phyloP scores from a whole-genome alignment of 371 early-diverging fungal genomes.

The Lichtheimia ramosa region DNA sequence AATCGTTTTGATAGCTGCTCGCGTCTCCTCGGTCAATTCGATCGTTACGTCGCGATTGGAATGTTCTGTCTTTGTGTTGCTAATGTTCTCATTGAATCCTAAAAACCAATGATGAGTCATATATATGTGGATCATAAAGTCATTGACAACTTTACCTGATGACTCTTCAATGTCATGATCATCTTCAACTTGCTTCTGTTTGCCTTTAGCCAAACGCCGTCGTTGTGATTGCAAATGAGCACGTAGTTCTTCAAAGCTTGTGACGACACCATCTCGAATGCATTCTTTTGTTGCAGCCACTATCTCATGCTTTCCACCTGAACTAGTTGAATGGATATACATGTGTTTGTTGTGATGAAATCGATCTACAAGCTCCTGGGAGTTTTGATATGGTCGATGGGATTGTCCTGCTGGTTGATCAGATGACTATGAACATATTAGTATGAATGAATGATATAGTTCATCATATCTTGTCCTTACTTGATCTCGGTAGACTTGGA shows the following conservation, averaged over 20 bases:
- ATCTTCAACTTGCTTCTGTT: background rate
- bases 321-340: background rate
- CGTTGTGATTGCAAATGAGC: background rate
- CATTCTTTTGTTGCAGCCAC: no score
- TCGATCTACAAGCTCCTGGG: no score
- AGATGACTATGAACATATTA: no score
- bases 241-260: slow-evolving; percentile 17
- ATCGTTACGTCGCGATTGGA: background rate
- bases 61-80: background rate
- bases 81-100: background rate
- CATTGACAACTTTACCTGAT: background rate
- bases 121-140: no score
- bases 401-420: no score
- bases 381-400: no score
- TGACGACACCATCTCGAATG: background rate
- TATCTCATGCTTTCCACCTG: background rate
- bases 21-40: slow-evolving; percentile 20
- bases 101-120: no score
- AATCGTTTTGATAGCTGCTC: slow-evolving; percentile 14
- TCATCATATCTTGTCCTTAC: slow-evolving; percentile 1
- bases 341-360: no score
- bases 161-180: background rate
- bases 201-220: background rate
- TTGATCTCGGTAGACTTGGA: slow-evolving; percentile 36
- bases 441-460: no score